Evolutionary conservation across 805 yeast genomes (phyloP).

Genomic region (Lachancea meyersii): DNA sequence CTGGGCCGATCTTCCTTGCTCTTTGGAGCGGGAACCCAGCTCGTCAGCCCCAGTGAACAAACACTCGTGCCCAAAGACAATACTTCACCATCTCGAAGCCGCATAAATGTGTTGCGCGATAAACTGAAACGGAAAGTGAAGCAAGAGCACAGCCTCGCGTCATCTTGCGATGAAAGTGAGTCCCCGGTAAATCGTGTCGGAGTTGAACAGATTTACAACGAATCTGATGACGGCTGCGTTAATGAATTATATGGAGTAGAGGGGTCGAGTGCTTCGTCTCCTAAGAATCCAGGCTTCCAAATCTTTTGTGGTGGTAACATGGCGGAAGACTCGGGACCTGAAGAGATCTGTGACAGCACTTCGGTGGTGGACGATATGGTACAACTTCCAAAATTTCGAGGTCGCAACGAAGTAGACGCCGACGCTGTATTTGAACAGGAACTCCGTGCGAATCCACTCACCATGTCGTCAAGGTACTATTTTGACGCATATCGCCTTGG

Average conservation of each 20-base stretch:
- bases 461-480: slow-evolving; percentile 7
- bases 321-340: slow-evolving; percentile 3
- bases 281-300: not conserved
- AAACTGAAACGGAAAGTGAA: slow-evolving; percentile 1
- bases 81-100: not conserved
- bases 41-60: slow-evolving; percentile 11
- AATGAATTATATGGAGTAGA: not conserved
- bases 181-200: not conserved
- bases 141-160: not conserved
- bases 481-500: slow-evolving; percentile 3
- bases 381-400: slow-evolving; percentile 5
- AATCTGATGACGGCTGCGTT: not conserved
- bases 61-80: slow-evolving; percentile 2
- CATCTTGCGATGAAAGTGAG: not conserved
- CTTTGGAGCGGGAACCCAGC: slow-evolving; percentile 5
- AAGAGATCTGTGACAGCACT: slow-evolving; percentile 1
- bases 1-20: slow-evolving; percentile 5
- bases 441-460: slow-evolving; percentile 3
- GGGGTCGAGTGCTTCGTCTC: not conserved
- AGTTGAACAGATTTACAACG: not conserved
- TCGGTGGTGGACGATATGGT: slow-evolving; percentile 5
- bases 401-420: not conserved
- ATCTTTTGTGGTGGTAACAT: not conserved
- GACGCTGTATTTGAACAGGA: slow-evolving; percentile 3
- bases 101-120: not conserved